Evolutionary conservation across 2,329 filamentous ascomycete genomes (phyloP).

Genomic region (Pseudocercospora crystallina): DNA sequence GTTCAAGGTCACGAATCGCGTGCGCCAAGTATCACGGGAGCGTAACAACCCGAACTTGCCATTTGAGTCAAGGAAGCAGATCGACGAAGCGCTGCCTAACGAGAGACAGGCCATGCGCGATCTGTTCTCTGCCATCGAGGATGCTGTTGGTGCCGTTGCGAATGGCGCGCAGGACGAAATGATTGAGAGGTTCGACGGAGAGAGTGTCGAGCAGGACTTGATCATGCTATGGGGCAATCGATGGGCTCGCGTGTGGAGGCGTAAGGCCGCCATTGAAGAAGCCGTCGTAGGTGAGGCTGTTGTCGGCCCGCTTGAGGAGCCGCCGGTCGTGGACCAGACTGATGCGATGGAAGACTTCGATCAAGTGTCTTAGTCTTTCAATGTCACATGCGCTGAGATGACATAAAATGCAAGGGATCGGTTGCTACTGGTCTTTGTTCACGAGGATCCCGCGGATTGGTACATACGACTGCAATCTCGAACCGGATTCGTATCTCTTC

Average conservation of each 20-base stretch:
- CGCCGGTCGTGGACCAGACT: slow-evolving; percentile 22
- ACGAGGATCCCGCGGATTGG: too few relatives aligned
- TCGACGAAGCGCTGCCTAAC: slow-evolving; percentile 65
- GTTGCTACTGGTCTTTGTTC: too few relatives aligned
- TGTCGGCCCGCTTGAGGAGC: slow-evolving; percentile 46
- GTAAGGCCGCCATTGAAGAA: slow-evolving; percentile 84
- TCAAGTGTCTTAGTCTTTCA: slow-evolving; percentile 22
- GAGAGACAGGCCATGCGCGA: slow-evolving; percentile 75
- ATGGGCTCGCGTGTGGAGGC: slow-evolving; percentile 81
- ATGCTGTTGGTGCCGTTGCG: slow-evolving; percentile 71
- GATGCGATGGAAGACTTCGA: slow-evolving; percentile 33
- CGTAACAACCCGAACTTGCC: slow-evolving; percentile 58
- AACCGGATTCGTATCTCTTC: too few relatives aligned
- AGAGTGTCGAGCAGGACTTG: slow-evolving; percentile 60
- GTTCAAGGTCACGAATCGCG: slow-evolving; percentile 81
- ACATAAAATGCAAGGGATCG: too few relatives aligned
- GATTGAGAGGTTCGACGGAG: slow-evolving; percentile 65
- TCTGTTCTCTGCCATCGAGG: slow-evolving; percentile 78
- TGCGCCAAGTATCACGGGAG: slow-evolving; percentile 73
- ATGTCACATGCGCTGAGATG: too few relatives aligned
- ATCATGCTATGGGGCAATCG: slow-evolving; percentile 78
- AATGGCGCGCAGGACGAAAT: slow-evolving; percentile 70
- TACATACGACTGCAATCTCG: too few relatives aligned
- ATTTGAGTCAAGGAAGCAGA: slow-evolving; percentile 57
- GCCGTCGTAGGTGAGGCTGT: slow-evolving; percentile 61